These are phyloP conservation scores for Fagus crenata DNA, from an alignment of 306 rosid species.

Conservation along the genomic window DNA sequence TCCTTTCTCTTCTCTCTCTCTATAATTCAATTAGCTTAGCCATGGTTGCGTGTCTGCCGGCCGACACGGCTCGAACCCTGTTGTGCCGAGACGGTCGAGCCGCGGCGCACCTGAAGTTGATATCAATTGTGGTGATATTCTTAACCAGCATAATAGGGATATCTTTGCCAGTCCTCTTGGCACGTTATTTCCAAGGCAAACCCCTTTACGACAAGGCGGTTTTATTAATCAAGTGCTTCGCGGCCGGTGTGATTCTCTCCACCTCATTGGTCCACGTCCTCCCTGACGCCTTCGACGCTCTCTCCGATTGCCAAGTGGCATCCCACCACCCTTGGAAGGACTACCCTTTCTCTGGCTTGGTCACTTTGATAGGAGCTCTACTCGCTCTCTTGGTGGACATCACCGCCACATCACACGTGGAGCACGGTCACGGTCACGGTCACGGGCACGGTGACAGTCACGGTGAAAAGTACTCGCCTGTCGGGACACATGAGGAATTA, in stretches of 20 bases:
- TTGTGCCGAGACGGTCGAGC: conserved; percentile 65
- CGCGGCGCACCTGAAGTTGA: conserved; percentile 58
- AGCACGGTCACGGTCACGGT: conserved; percentile 26
- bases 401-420: conserved; percentile 74
- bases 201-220: conserved; percentile 73
- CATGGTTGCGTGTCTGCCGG: conserved; percentile 53
- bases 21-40: neutral
- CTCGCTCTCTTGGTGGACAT: conserved; percentile 74
- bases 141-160: conserved; percentile 73
- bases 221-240: conserved; percentile 74
- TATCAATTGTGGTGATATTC: conserved; percentile 73
- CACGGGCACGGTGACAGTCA: neutral
- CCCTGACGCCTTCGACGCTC: conserved; percentile 85
- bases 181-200: conserved; percentile 74
- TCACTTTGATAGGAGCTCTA: conserved; percentile 66
- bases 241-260: conserved; percentile 94
- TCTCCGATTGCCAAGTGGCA: conserved; percentile 78
- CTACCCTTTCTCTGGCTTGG: conserved; percentile 83
- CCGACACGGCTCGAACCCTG: conserved; percentile 38
- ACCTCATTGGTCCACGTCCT: conserved; percentile 97
- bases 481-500: conserved; percentile 33
- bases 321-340: conserved; percentile 84
- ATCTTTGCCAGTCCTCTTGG: conserved; percentile 65
- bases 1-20: neutral
- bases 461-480: conserved; percentile 51